A percentile compares a stretch with the other conserved stretches of the same genome.
Conservation (phyloP, 116 monocot genomes). For the Phalaenopsis hybrid region DNA sequence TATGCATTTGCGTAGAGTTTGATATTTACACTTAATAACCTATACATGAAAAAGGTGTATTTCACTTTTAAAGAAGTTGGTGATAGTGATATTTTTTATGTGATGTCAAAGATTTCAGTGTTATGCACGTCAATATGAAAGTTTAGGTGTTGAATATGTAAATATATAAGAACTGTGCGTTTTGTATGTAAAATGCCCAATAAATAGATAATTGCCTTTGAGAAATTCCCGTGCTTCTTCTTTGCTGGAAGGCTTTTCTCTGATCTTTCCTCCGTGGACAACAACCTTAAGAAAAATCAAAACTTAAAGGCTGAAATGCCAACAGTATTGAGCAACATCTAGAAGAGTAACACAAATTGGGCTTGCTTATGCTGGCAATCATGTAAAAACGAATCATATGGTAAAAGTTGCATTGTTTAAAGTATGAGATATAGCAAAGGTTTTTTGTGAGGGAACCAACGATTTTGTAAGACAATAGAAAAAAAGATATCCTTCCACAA, state of each 20-base stretch:
- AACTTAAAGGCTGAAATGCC: not conserved
- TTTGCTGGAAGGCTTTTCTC: constrained; percentile 42
- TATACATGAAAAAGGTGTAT: too few relatives aligned
- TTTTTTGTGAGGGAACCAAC: not conserved
- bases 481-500: not conserved
- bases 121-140: too few relatives aligned
- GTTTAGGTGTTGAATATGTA: too few relatives aligned
- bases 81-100: too few relatives aligned
- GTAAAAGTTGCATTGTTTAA: not conserved
- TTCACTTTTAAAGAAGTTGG: too few relatives aligned
- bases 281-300: constrained; percentile 32
- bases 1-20: too few relatives aligned
- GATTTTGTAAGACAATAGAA: not conserved
- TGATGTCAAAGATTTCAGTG: too few relatives aligned
- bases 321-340: not conserved
- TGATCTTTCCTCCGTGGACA: constrained; percentile 46
- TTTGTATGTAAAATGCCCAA: too few relatives aligned
- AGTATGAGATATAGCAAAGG: not conserved
- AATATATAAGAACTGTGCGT: too few relatives aligned
- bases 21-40: too few relatives aligned
- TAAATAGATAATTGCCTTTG: constrained; percentile 26
- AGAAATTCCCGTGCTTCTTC: constrained; percentile 50
- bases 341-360: not conserved
- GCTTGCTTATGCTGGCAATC: not conserved
- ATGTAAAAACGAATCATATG: not conserved